phyloP scores from a whole-genome alignment of 192 early-diverging fungal species.

The Dissophora globulifera region DNA sequence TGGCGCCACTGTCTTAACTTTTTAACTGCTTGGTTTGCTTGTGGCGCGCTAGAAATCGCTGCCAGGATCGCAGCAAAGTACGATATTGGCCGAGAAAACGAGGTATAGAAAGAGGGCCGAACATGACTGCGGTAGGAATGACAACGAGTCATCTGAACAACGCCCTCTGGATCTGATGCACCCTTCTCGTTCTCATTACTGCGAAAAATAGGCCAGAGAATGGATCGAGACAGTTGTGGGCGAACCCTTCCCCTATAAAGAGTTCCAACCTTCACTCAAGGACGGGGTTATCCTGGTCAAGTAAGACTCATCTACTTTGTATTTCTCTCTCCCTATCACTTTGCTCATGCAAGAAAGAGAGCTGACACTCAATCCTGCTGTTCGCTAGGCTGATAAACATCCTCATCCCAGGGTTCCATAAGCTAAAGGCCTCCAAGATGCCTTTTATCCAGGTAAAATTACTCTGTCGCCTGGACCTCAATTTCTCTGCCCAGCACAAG shows the following conservation, averaged over 20 bases:
- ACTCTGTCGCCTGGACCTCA: too few relatives aligned
- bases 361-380: not conserved
- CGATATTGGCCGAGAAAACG: constrained; percentile 24
- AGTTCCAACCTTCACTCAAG: constrained; percentile 74
- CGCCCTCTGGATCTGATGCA: too few relatives aligned
- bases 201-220: constrained; percentile 63
- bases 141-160: not conserved
- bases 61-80: constrained; percentile 36
- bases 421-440: constrained; percentile 71
- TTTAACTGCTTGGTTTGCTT: too few relatives aligned
- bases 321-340: too few relatives aligned
- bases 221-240: constrained; percentile 77
- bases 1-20: too few relatives aligned
- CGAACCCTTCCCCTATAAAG: constrained; percentile 59
- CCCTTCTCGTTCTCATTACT: constrained; percentile 3
- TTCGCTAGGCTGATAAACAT: constrained; percentile 62
- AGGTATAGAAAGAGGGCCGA: constrained; percentile 4
- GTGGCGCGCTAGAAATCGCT: too few relatives aligned
- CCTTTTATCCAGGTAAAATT: constrained; percentile 80
- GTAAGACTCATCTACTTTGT: constrained; percentile 50
- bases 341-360: too few relatives aligned
- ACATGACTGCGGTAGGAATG: not conserved
- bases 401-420: constrained; percentile 63
- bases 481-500: too few relatives aligned
- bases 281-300: constrained; percentile 80